Evolutionary conservation across 1,139 yeast genomes (phyloP), one percentile per base, ranked within the genome.

Genomic region (Saccharomyces hybrid): DNA sequence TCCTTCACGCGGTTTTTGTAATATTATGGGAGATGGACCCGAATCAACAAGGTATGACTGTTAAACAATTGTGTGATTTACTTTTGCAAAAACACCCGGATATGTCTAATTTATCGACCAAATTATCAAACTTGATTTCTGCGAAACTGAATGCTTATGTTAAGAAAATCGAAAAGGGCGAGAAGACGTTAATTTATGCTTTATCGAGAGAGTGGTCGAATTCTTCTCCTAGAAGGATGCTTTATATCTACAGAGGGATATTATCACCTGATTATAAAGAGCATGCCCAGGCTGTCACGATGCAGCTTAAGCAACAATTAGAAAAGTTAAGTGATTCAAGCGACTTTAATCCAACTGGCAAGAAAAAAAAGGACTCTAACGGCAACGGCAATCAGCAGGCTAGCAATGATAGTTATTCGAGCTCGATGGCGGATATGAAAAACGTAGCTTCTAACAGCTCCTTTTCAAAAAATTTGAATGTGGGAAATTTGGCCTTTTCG

Each of bases 171-270:
- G 95, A 87, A 69, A 83, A 77, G 62, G 93, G 93, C 59, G 95
- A 86, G 67, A 76, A 82, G 58, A 78, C 81, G 50, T 75, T 87
- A 64, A 79, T 79, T 57, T 86, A 86, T 67, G 88, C 93, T 26
- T 73, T 87, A 52, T 83, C 89, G 2, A 78, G 95, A 71, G 93
- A 86, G 69, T 87, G 95, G 95, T 91, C 93, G 2, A 91, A 85
- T 69, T 88, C 91, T n/a, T 83, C 88, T 4, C 95, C 95, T 50
- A 84, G 87, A 65, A 78, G 95, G 74, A 87, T 87, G 95, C 89
- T 87, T 41, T 87, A 87, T 65, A 90, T 86, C 50, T 87, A 86
- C 70, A 81, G 93, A 64, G 95, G 95, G 38, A 73, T 85, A 48
- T 74, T 86, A 59, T 81, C 91, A 30, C 78, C 82, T 14, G 90